These are phyloP conservation scores for Kwoniella sp. DNA, from an alignment of 768 basidiomycete species.

Conservation along the genomic window DNA sequence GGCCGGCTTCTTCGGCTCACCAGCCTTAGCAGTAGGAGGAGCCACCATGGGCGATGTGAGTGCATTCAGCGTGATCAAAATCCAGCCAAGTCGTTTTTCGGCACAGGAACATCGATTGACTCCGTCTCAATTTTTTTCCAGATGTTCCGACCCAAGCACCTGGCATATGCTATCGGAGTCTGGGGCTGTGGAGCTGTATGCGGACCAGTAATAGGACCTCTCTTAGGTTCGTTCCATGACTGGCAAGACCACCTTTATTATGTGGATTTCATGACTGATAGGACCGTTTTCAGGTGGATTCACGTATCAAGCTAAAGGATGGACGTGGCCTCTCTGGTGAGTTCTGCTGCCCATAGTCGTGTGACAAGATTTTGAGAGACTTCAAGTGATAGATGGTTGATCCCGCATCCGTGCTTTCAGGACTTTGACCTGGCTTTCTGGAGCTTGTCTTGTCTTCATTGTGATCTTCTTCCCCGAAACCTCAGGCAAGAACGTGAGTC, in stretches of 20 bases:
- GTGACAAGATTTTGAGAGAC: too few relatives aligned
- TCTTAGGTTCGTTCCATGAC: neutral
- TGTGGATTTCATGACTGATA: too few relatives aligned
- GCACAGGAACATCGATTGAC: constrained; percentile 21
- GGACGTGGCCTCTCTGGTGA: constrained; percentile 24
- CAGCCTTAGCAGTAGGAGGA: constrained; percentile 31
- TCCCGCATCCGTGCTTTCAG: neutral
- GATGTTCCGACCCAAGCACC: constrained; percentile 55
- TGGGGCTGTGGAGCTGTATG: constrained; percentile 24
- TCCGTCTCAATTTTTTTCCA: constrained; percentile 41
- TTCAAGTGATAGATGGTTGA: too few relatives aligned
- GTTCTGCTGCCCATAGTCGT: neutral
- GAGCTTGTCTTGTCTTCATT: constrained; percentile 13
- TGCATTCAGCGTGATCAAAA: neutral
- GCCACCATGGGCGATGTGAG: constrained; percentile 32
- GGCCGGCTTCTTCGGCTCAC: constrained; percentile 66
- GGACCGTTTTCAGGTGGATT: constrained; percentile 18
- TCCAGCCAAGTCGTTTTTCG: constrained; percentile 14
- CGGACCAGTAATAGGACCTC: constrained; percentile 10
- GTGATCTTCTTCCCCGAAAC: constrained; percentile 20
- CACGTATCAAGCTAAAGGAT: constrained; percentile 21
- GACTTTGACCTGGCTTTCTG: constrained; percentile 19
- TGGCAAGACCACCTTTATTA: too few relatives aligned
- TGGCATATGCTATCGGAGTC: constrained; percentile 24
- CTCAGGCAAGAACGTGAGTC: constrained; percentile 20